A percentile compares a stretch with the other conserved stretches of the same genome.
phyloP scores from a whole-genome alignment of 352 stramenopile genomes.

The Pythium vanterpoolii region DNA sequence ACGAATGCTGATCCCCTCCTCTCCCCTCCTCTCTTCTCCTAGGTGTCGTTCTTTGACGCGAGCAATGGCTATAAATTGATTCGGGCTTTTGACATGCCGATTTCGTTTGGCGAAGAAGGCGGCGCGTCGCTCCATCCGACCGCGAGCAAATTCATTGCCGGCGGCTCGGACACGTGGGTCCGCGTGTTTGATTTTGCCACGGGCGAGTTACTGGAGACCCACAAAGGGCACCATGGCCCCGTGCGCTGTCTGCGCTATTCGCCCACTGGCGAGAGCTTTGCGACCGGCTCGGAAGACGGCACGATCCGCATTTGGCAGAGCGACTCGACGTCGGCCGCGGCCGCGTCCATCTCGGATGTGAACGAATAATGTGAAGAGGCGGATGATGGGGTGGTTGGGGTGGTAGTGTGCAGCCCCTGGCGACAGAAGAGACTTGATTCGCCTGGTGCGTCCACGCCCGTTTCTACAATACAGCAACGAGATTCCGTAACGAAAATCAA shows the following conservation, averaged over 20 bases:
- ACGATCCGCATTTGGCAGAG: conserved; percentile 97
- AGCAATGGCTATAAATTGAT: conserved; percentile 55
- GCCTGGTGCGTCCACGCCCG: too few species aligned
- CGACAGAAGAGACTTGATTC: too few species aligned
- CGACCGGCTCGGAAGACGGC: conserved; percentile 96
- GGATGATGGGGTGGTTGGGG: too few species aligned
- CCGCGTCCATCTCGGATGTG: conserved; percentile 48
- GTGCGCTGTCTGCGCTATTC: conserved; percentile 96
- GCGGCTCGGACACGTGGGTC: conserved; percentile 96
- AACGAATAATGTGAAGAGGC: conserved; percentile 15
- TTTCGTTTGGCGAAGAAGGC: conserved; percentile 91
- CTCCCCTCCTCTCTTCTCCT: not conserved
- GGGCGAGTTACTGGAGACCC: conserved; percentile 91
- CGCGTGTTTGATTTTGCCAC: conserved; percentile 93
- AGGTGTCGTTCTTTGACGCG: conserved; percentile 95
- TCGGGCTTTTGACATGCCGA: conserved; percentile 74
- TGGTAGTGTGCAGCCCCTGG: too few species aligned
- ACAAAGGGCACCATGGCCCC: conserved; percentile 98
- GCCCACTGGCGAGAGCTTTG: conserved; percentile 91
- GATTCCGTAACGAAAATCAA: not conserved
- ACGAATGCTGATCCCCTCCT: not conserved
- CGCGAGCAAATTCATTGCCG: conserved; percentile 87
- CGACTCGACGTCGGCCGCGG: conserved; percentile 59
- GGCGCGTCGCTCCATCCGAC: conserved; percentile 85
- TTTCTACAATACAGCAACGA: conserved; percentile 3